phyloP scores from a whole-genome alignment of 768 basidiomycete species.

The Suillus placidus region DNA sequence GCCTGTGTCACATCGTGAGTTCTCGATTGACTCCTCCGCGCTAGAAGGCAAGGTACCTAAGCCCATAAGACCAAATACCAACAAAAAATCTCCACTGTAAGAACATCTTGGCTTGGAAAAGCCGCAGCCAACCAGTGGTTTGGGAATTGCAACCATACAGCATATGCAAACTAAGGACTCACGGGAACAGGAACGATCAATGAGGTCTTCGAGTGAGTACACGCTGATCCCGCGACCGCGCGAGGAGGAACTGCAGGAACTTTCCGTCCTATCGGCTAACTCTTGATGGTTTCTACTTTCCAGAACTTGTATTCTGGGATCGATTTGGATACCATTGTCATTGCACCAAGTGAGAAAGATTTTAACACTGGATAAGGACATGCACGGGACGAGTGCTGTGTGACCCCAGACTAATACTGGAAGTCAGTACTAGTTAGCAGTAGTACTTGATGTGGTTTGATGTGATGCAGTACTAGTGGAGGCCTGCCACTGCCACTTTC shows the following conservation, averaged over 20 bases:
- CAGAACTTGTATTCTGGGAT: slow-evolving; percentile 44
- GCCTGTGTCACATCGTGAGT: background rate
- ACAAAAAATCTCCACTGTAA: background rate
- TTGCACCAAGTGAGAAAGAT: slow-evolving; percentile 52
- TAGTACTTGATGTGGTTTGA: too few species aligned
- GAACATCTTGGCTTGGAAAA: background rate
- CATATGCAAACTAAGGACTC: slow-evolving; percentile 20
- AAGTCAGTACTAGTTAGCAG: too few species aligned
- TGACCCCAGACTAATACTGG: background rate
- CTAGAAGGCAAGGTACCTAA: background rate
- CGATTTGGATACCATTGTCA: slow-evolving; percentile 48
- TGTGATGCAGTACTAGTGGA: too few species aligned
- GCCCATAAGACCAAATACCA: background rate
- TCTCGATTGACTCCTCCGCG: background rate
- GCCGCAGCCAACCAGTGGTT: background rate
- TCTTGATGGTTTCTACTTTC: slow-evolving; percentile 15
- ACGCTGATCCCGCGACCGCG: slow-evolving; percentile 25
- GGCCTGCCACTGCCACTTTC: background rate
- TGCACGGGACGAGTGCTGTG: slow-evolving; percentile 9
- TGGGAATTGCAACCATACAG: background rate
- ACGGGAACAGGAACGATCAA: slow-evolving; percentile 29
- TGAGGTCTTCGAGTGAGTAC: slow-evolving; percentile 25
- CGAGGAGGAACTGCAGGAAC: slow-evolving; percentile 14
- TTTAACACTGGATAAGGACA: slow-evolving; percentile 22
- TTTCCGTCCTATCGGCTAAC: slow-evolving; percentile 1